These are phyloP conservation scores for Diaporthe caulivora DNA, from an alignment of 2,329 filamentous ascomycete genomes.

Conservation along the genomic window DNA sequence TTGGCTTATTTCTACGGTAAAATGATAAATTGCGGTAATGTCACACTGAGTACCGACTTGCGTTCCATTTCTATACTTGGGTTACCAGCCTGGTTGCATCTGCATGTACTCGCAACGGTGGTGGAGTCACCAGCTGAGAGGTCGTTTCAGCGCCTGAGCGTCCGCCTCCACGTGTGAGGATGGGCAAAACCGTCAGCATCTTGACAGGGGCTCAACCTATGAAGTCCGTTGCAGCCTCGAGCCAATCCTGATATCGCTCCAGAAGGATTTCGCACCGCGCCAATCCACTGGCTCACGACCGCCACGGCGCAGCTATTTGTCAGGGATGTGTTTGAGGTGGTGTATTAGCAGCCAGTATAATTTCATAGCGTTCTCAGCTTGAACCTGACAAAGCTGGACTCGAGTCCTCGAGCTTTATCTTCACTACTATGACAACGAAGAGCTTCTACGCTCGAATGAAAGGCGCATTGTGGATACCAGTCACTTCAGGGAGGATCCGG, in stretches of 20 bases:
- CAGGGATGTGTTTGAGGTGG: background rate
- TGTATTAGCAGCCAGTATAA: background rate
- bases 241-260: background rate
- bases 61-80: background rate
- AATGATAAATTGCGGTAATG: background rate
- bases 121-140: background rate
- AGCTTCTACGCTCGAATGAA: background rate
- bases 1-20: background rate
- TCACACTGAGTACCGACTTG: background rate
- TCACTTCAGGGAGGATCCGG: slow-evolving; percentile 2
- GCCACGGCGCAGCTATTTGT: background rate
- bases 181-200: background rate
- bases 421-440: background rate
- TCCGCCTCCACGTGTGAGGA: background rate
- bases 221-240: background rate
- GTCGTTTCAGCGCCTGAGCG: background rate
- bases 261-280: background rate
- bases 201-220: slow-evolving; percentile 11
- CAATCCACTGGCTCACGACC: background rate
- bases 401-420: background rate
- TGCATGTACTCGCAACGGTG: background rate
- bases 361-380: background rate
- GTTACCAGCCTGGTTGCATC: background rate
- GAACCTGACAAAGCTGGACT: background rate
- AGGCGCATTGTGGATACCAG: background rate